Evolutionary conservation across 2,329 filamentous ascomycete genomes (phyloP).

Genomic region (Chlorencoelia australis): DNA sequence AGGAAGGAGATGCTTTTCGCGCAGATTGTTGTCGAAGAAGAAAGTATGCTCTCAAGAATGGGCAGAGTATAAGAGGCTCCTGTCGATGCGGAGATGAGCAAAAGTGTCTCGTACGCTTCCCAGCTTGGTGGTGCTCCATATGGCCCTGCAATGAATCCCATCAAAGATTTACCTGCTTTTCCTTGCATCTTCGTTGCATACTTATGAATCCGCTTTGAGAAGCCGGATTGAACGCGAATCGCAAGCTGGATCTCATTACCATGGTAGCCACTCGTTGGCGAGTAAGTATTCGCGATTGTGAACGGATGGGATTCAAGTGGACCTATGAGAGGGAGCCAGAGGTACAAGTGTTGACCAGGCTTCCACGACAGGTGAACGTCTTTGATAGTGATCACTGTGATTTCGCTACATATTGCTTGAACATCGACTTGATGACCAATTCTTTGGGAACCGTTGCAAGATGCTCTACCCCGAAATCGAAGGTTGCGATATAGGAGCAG

Average conservation of each 20-base stretch:
- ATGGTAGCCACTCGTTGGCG: slow-evolving; percentile 31
- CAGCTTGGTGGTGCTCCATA: slow-evolving; percentile 45
- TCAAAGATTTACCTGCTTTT: slow-evolving; percentile 26
- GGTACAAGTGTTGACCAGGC: slow-evolving; percentile 49
- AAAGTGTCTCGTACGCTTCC: slow-evolving; percentile 48
- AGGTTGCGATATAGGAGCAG: slow-evolving; percentile 42
- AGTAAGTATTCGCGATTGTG: slow-evolving; percentile 45
- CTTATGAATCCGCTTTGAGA: slow-evolving; percentile 42
- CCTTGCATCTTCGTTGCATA: slow-evolving; percentile 31
- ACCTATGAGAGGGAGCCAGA: slow-evolving; percentile 47
- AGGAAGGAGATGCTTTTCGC: slow-evolving; percentile 43
- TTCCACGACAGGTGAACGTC: slow-evolving; percentile 48
- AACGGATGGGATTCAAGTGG: slow-evolving; percentile 49
- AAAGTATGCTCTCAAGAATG: slow-evolving; percentile 44
- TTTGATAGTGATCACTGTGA: slow-evolving; percentile 48
- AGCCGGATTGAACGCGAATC: slow-evolving; percentile 44
- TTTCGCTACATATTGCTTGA: slow-evolving; percentile 38
- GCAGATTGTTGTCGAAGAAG: slow-evolving; percentile 32
- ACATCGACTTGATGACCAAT: slow-evolving; percentile 43
- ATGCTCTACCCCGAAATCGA: slow-evolving; percentile 27
- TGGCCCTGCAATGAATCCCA: slow-evolving; percentile 44
- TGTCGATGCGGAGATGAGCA: slow-evolving; percentile 51
- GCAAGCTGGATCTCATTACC: slow-evolving; percentile 49
- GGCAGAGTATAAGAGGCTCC: slow-evolving; percentile 51
- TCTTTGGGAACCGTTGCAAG: slow-evolving; percentile 23